Base-by-base conservation (phyloP, 495 filamentous ascomycete species). In the Hypoxylon cercidicola region DNA sequence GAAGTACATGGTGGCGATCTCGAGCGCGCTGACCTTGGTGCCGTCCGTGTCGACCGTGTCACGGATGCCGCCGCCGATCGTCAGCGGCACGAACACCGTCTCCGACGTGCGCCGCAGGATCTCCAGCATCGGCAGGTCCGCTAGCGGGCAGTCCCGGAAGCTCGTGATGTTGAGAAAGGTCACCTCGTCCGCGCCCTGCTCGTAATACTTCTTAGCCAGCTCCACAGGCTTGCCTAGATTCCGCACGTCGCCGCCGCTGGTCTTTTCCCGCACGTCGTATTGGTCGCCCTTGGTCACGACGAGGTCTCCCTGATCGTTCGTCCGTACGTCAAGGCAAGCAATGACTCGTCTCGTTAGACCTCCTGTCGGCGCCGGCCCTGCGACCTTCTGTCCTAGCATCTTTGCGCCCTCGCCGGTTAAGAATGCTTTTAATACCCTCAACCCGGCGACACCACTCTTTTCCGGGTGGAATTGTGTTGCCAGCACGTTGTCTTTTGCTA, bases 271-370 rank as follows among this genome's bases (percentile, higher is more conserved):
- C n/a, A 99, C 95, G 70, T 99, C 95, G 77, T 99, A 99, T 71
- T 98, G 95, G 73, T 99, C 95, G 8, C 95, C 95, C 77, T 99
- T 99, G 4, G 95, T 99, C 13, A 99, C 95, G 0, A 99, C 96
- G 15, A 99, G 78, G 75, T 98, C 96, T 4, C 96, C 96, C 46
- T 90, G 81, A 74, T 99, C 96, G 73, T 99, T 98, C n/a, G 95
- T 86, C 8, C 95, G 90, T 25, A 99, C 95, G 73, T 99, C 95
- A 13, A 99, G 85, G 71, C 95, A 99, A 3, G 96, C 95, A 71
- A 99, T 98, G 8, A 99, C 86, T 48, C 95, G 83, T 50, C 91
- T 82, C 12, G 96, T 99, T 49, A 98, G 78, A 0, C 95, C 96
- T 20, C 81, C 74, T n/a, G 72, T 68, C 8, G 70, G 65, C 39